Base-by-base conservation (phyloP, 1,284 basidiomycete genomes). In the Microstroma glucosiphilum region DNA sequence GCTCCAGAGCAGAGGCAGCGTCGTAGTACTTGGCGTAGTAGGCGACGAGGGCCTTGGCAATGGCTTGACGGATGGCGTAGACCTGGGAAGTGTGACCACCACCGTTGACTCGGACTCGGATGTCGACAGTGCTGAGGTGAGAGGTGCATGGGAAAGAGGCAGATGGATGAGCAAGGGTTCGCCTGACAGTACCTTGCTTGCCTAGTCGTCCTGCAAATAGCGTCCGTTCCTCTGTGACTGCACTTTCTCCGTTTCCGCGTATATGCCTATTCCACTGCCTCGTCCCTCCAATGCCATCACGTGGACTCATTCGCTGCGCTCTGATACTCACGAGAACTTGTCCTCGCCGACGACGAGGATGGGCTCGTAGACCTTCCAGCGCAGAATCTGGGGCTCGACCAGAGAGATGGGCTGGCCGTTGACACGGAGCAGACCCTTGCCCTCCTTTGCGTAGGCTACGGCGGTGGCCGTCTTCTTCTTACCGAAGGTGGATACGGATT, bases 1-100 rank as follows among this genome's bases (percentile, higher is more conserved):
- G 75, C 72, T 77, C 76, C 51, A 77, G 76, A 30, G 96, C 92
- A 75, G 90, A 94, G 81, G 89, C 92, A 70, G 96, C 96, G 81
- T 99, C 96, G 82, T 93, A 86, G 86, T 96, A 96, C 84, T 98
- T 98, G 83, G 92, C 90, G 82, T 94, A 94, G 86, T 80, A 93
- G 60, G 94, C 96, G 78, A 99, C 91, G 70, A 98, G 83, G 66
- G 94, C 93, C 85, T 96, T 98, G 77, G 92, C 89, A 77, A 99
- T 96, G 57, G 96, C 96, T 85, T 99, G 96, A 75, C 96, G 92
- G 82, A 98, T 92, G 71, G 96, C 96, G 83, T 98, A 99, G 71
- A 98, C 86, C 83, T 98, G 96, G 67, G 94, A 96, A 69, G 92
- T 93, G 85, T 97, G 94, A 83, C 96, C 96, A 87, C 96, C 96